Conservation (phyloP, 2,329 filamentous ascomycete genomes). For the Cladosporium halotolerans region DNA sequence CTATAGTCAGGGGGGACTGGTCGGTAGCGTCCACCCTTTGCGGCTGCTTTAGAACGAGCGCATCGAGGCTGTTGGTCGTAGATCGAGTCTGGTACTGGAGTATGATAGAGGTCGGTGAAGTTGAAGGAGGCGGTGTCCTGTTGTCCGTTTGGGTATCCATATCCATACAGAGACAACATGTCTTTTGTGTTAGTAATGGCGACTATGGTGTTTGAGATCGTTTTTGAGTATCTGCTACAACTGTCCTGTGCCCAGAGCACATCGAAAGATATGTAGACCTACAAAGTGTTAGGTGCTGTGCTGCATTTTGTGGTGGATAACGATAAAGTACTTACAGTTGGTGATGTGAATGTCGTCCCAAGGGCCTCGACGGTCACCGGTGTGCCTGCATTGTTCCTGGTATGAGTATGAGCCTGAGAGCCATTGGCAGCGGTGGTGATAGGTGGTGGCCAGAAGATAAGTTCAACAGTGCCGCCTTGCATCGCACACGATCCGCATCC, state of each 20-base stretch:
- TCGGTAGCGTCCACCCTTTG: conserved; percentile 8
- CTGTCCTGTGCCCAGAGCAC: conserved; percentile 18
- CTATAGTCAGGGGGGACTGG: background rate
- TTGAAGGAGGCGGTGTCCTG: background rate
- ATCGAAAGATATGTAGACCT: conserved; percentile 20
- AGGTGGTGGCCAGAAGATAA: conserved; percentile 19
- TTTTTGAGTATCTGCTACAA: conserved; percentile 14
- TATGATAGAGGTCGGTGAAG: conserved; percentile 11
- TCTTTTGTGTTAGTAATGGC: conserved; percentile 13
- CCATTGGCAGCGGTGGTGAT: background rate
- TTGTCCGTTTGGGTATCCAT: background rate
- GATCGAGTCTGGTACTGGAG: conserved; percentile 11
- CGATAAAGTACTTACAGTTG: no score
- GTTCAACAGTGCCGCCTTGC: conserved; percentile 17
- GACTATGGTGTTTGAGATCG: conserved; percentile 16
- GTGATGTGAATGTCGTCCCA: conserved; percentile 17
- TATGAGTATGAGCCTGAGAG: no score
- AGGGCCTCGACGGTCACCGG: conserved; percentile 11
- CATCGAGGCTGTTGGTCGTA: conserved; percentile 19
- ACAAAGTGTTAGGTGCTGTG: background rate
- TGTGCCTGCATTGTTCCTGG: no score
- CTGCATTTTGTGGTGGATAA: no score
- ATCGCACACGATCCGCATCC: conserved; percentile 18
- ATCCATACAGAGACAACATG: conserved; percentile 16
- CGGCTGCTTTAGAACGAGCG: background rate